Evolutionary conservation across 73 alveolate species (phyloP).

Genomic region (Stentor coeruleus): DNA sequence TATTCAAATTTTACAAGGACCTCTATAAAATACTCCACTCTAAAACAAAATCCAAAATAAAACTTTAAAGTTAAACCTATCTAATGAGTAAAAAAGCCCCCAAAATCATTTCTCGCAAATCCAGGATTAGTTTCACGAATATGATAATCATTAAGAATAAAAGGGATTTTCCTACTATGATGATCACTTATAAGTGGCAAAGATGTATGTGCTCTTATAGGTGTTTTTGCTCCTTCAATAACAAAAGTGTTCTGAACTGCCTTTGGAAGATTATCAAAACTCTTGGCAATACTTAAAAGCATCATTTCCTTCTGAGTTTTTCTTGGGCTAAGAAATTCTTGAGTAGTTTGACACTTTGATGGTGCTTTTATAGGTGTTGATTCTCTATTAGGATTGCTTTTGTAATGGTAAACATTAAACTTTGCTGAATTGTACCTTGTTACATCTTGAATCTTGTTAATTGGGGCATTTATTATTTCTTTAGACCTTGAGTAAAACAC

Average conservation of each 20-base stretch:
- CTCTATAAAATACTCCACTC: too few species aligned
- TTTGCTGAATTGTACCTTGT: neutral
- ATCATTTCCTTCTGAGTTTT: neutral
- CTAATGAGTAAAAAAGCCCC: conserved; percentile 19
- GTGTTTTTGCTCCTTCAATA: neutral
- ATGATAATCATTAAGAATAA: conserved; percentile 4
- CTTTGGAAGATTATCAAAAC: neutral
- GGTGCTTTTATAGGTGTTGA: conserved; percentile 15
- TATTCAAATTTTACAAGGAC: too few species aligned
- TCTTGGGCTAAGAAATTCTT: neutral
- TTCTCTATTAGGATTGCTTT: conserved; percentile 3
- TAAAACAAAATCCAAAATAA: too few species aligned
- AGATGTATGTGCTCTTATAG: neutral
- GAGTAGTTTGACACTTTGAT: neutral
- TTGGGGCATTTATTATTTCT: neutral
- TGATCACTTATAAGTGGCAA: neutral
- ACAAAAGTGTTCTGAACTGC: neutral
- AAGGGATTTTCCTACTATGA: neutral
- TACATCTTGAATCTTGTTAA: neutral
- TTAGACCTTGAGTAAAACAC: conserved; percentile 14
- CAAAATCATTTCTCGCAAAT: conserved; percentile 16
- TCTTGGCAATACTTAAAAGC: neutral
- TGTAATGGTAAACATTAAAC: neutral
- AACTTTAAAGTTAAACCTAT: too few species aligned
- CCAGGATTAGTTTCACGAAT: conserved; percentile 18